phyloP scores from a whole-genome alignment of 768 basidiomycete species.

The Suillus weaverae region DNA sequence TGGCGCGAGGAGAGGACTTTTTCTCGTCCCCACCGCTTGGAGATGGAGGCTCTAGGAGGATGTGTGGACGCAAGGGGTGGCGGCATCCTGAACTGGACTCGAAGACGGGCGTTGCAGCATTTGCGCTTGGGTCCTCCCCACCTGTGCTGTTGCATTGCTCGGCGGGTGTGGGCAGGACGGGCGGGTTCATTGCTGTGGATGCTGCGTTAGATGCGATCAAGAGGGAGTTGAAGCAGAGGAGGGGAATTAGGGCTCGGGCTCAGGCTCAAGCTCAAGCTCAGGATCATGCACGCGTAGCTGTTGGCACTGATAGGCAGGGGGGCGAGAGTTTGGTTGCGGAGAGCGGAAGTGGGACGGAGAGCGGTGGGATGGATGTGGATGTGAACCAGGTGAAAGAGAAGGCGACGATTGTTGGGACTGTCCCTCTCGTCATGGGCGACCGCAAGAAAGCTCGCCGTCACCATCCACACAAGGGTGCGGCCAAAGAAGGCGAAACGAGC shows the following conservation, averaged over 20 bases:
- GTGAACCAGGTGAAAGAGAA: slow-evolving; percentile 5
- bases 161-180: slow-evolving; percentile 93
- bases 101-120: slow-evolving; percentile 54
- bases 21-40: slow-evolving; percentile 13
- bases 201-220: slow-evolving; percentile 77
- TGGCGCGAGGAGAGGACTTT: slow-evolving; percentile 14
- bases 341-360: slow-evolving; percentile 4
- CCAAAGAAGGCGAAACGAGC: slow-evolving; percentile 12
- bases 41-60: neutral
- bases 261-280: neutral
- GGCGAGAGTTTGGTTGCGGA: neutral
- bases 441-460: slow-evolving; percentile 20
- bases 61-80: slow-evolving; percentile 24
- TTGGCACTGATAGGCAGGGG: slow-evolving; percentile 2
- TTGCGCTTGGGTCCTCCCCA: slow-evolving; percentile 44
- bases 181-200: slow-evolving; percentile 89
- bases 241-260: slow-evolving; percentile 20
- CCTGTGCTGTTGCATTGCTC: slow-evolving; percentile 87
- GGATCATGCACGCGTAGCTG: slow-evolving; percentile 6
- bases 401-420: slow-evolving; percentile 19
- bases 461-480: slow-evolving; percentile 5
- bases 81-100: slow-evolving; percentile 47
- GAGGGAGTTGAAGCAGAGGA: slow-evolving; percentile 49
- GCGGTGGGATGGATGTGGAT: slow-evolving; percentile 29
- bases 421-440: slow-evolving; percentile 30